Conservation (phyloP, 2,329 filamentous ascomycete species). For the Verruconis gallopava region DNA sequence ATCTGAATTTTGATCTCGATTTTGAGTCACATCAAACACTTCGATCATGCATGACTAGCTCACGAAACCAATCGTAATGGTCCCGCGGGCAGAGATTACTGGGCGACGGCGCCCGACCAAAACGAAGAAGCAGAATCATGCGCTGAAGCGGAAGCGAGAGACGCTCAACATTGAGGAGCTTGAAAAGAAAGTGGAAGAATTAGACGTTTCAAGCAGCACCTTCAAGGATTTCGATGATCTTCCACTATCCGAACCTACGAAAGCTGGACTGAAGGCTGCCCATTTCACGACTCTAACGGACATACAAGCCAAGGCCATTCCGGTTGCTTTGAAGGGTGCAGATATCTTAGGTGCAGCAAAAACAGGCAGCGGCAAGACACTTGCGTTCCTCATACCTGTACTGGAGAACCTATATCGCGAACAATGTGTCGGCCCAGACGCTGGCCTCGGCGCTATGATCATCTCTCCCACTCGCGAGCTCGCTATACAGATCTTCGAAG, state of each 20-base stretch:
- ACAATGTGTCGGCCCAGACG: conserved; percentile 79
- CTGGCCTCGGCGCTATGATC: conserved; percentile 78
- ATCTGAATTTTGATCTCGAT: too few relatives aligned
- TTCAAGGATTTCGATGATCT: conserved; percentile 67
- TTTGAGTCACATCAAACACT: neutral
- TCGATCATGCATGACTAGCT: neutral
- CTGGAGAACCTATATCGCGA: conserved; percentile 83
- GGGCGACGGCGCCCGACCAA: conserved; percentile 36
- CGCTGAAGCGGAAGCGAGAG: conserved; percentile 42
- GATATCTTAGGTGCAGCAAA: conserved; percentile 93
- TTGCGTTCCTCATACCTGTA: conserved; percentile 84
- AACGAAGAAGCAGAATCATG: conserved; percentile 40
- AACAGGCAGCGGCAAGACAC: conserved; percentile 88
- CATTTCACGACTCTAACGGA: conserved; percentile 88
- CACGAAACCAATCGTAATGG: too few relatives aligned
- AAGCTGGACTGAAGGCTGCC: conserved; percentile 64
- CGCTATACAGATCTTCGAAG: conserved; percentile 93
- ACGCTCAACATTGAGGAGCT: conserved; percentile 36
- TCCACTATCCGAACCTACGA: conserved; percentile 71
- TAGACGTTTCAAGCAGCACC: conserved; percentile 46
- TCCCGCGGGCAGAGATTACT: conserved; percentile 20
- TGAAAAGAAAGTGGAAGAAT: conserved; percentile 27
- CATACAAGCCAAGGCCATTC: conserved; percentile 82
- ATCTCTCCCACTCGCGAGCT: conserved; percentile 90
- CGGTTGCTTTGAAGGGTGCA: conserved; percentile 66